Conservation (phyloP, 139 green algal genomes). For the Tetraselmis chui region DNA sequence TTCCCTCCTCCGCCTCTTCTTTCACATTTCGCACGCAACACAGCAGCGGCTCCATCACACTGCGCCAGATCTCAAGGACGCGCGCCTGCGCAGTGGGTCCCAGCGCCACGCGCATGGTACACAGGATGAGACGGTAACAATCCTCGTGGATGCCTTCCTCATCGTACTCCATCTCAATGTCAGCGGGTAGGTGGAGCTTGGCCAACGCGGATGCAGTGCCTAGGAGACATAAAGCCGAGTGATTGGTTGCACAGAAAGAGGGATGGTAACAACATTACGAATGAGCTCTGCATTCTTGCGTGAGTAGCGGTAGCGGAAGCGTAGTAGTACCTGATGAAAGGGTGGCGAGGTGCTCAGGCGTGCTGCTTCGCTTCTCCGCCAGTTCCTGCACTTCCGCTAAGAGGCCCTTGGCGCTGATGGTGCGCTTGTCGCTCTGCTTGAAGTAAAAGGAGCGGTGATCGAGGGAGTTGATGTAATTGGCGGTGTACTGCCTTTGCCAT, state of each 20-base stretch:
- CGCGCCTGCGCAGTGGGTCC: neutral
- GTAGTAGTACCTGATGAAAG: neutral
- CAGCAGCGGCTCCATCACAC: neutral
- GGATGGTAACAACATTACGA: too few relatives aligned
- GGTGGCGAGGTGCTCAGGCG: neutral
- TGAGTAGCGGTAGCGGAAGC: too few relatives aligned
- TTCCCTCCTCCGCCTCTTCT: neutral
- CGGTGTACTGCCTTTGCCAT: constrained; percentile 86
- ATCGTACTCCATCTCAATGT: neutral
- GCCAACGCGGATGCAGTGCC: neutral
- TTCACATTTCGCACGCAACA: neutral
- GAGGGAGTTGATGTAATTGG: constrained; percentile 96
- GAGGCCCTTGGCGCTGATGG: constrained; percentile 79
- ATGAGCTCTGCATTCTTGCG: too few relatives aligned
- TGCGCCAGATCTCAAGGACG: neutral
- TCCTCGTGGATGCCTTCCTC: neutral
- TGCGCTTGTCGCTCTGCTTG: constrained; percentile 97
- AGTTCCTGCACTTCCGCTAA: constrained; percentile 82
- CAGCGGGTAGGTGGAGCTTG: neutral
- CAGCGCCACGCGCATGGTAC: neutral
- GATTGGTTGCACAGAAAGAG: too few relatives aligned
- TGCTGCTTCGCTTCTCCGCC: constrained; percentile 47
- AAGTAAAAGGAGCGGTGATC: constrained; percentile 99
- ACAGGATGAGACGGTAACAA: neutral
- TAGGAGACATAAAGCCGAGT: too few relatives aligned